phyloP scores from a whole-genome alignment of 768 basidiomycete genomes.

The Neoboletus brunneissimus region DNA sequence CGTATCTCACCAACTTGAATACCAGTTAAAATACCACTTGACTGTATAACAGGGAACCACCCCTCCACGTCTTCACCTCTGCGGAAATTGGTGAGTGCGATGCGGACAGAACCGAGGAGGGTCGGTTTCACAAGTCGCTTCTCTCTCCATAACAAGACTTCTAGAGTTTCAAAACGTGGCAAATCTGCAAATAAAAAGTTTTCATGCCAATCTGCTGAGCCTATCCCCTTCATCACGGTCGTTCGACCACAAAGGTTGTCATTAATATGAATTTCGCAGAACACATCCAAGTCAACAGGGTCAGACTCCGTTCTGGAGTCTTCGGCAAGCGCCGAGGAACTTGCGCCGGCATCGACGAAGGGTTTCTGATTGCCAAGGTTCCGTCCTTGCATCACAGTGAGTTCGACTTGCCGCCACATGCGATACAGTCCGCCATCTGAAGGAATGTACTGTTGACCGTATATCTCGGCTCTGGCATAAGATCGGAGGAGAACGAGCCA shows the following conservation, averaged over 20 bases:
- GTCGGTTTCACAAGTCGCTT: constrained; percentile 58
- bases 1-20: constrained; percentile 73
- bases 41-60: constrained; percentile 74
- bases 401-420: constrained; percentile 82
- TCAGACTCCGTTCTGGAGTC: constrained; percentile 43
- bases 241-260: constrained; percentile 68
- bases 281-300: constrained; percentile 64
- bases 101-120: constrained; percentile 57
- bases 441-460: constrained; percentile 56
- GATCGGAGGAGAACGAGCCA: constrained; percentile 83
- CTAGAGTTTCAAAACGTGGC: constrained; percentile 72
- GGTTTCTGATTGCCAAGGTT: constrained; percentile 58
- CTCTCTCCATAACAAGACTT: constrained; percentile 67
- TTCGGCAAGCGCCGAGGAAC: constrained; percentile 29
- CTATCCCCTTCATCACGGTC: constrained; percentile 63
- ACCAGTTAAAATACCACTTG: constrained; percentile 46
- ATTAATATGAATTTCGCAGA: constrained; percentile 77
- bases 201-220: constrained; percentile 81
- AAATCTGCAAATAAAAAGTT: constrained; percentile 69
- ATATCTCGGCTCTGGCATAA: constrained; percentile 77
- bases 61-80: constrained; percentile 76
- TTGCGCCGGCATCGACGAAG: constrained; percentile 25
- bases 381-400: constrained; percentile 71
- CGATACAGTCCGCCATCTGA: constrained; percentile 75
- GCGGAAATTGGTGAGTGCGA: constrained; percentile 68